These are phyloP conservation scores for Oenanthe javanica DNA, from an alignment of 140 eudicot species.

Conservation along the genomic window DNA sequence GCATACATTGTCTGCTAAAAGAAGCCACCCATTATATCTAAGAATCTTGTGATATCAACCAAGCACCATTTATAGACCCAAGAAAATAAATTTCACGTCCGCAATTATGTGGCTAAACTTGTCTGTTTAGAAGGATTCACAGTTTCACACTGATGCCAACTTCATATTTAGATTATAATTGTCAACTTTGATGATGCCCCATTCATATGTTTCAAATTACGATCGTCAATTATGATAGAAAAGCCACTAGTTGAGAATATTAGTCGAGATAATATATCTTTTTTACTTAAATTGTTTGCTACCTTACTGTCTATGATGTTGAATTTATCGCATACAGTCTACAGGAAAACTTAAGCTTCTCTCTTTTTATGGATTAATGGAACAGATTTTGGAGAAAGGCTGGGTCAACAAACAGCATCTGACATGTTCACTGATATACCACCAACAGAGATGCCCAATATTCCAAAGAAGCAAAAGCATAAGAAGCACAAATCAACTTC, in stretches of 20 bases:
- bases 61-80: background rate
- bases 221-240: background rate
- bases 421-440: slow-evolving; percentile 22
- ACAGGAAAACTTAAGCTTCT: background rate
- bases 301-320: background rate
- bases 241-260: background rate
- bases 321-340: background rate
- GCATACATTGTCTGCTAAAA: background rate
- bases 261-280: background rate
- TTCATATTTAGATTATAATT: background rate
- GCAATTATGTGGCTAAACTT: background rate
- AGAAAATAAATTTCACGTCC: background rate
- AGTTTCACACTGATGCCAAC: background rate
- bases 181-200: background rate
- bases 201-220: background rate
- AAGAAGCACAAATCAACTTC: slow-evolving; percentile 28
- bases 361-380: background rate
- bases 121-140: background rate
- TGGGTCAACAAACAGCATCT: slow-evolving; percentile 17
- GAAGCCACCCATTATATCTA: background rate
- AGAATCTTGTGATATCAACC: background rate
- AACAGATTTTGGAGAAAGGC: slow-evolving; percentile 29
- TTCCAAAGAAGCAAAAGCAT: slow-evolving; percentile 34
- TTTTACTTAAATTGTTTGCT: background rate
- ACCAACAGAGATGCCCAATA: slow-evolving; percentile 19